phyloP scores from a whole-genome alignment of 73 alveolate species.

The Paramecium octaurelia region DNA sequence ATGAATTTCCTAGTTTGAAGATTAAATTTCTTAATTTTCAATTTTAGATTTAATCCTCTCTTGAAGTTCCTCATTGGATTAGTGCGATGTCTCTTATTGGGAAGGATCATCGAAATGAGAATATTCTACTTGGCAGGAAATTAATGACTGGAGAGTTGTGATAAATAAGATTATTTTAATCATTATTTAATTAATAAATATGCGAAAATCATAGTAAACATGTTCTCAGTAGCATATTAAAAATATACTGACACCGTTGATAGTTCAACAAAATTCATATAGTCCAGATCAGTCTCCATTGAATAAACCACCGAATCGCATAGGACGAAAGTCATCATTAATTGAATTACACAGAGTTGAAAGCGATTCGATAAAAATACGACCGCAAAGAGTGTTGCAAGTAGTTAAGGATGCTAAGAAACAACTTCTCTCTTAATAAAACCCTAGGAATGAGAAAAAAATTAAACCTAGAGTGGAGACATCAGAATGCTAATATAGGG shows the following conservation, averaged over 20 bases:
- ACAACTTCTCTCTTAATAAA: not conserved
- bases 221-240: not conserved
- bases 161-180: not conserved
- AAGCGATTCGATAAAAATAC: not conserved
- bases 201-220: conserved; percentile 22
- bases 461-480: not conserved
- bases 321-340: not conserved
- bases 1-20: not conserved
- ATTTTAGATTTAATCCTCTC: not conserved
- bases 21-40: not conserved
- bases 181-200: not conserved
- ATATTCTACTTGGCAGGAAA: not conserved
- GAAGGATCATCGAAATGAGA: not conserved
- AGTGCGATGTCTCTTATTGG: not conserved
- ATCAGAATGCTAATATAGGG: not conserved
- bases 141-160: not conserved
- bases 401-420: not conserved
- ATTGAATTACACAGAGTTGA: not conserved
- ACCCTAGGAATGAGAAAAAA: conserved; percentile 1
- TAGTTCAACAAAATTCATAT: not conserved
- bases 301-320: not conserved
- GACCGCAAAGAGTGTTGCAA: not conserved
- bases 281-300: not conserved
- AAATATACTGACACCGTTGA: not conserved
- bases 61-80: not conserved